These are phyloP conservation scores for Erysimum cheiranthoides DNA, from an alignment of 345 rosid genomes.

Conservation along the genomic window DNA sequence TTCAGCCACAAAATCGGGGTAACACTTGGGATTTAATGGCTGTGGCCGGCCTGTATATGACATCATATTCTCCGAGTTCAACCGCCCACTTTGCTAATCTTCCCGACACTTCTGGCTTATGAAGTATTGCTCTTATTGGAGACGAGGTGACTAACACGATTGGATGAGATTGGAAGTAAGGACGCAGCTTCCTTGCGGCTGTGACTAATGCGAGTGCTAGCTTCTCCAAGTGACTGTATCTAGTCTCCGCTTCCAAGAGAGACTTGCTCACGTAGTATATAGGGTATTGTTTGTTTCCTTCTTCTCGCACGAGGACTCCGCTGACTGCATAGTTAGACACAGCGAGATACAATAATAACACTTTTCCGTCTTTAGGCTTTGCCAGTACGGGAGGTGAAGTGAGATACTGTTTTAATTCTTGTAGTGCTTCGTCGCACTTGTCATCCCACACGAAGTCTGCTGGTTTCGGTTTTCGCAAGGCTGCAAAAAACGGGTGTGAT, in stretches of 20 bases:
- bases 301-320: background rate
- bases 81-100: background rate
- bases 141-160: background rate
- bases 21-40: background rate
- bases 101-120: background rate
- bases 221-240: background rate
- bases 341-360: background rate
- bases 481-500: background rate
- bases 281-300: background rate
- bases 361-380: background rate
- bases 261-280: background rate
- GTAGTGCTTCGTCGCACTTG: background rate
- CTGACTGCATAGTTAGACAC: background rate
- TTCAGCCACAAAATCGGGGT: background rate
- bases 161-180: background rate
- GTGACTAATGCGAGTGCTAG: background rate
- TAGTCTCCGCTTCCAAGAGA: background rate
- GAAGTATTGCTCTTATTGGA: background rate
- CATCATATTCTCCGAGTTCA: background rate
- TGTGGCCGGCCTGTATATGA: background rate
- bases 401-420: background rate
- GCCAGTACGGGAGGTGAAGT: background rate
- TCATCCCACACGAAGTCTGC: background rate
- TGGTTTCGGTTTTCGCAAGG: background rate
- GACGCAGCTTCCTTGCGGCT: background rate